These are phyloP conservation scores for Royoungia palumana DNA, from an alignment of 768 basidiomycete genomes.

Conservation along the genomic window DNA sequence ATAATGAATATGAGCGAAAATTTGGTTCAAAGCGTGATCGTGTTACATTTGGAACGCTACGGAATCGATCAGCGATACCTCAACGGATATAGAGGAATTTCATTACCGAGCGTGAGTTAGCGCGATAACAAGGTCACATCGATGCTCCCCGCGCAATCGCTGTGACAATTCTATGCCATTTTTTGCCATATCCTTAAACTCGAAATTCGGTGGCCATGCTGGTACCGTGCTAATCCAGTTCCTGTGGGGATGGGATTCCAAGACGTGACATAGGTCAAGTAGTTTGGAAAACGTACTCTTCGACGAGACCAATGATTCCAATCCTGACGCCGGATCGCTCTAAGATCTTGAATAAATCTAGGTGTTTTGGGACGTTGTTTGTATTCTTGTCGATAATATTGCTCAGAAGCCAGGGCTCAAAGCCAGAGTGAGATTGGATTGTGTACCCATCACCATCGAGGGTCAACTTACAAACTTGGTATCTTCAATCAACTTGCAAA, in stretches of 20 bases:
- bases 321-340: constrained; percentile 69
- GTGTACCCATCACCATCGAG: background rate
- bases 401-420: constrained; percentile 84
- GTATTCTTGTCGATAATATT: constrained; percentile 78
- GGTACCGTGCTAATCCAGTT: constrained; percentile 89
- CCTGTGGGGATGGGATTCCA: constrained; percentile 35
- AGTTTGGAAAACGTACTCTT: constrained; percentile 43
- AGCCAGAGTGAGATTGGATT: background rate
- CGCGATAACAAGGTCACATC: constrained; percentile 81
- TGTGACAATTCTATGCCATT: constrained; percentile 71
- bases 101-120: constrained; percentile 75
- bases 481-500: constrained; percentile 64
- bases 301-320: constrained; percentile 84
- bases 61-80: constrained; percentile 2
- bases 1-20: constrained; percentile 7
- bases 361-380: constrained; percentile 52
- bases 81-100: constrained; percentile 5
- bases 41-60: constrained; percentile 31
- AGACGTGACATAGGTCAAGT: background rate
- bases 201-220: constrained; percentile 80
- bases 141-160: constrained; percentile 64
- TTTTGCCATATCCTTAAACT: constrained; percentile 71
- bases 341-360: constrained; percentile 62
- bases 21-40: background rate
- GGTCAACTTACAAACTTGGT: constrained; percentile 62